Conservation (phyloP, 768 basidiomycete genomes). For the Mycena maculata region DNA sequence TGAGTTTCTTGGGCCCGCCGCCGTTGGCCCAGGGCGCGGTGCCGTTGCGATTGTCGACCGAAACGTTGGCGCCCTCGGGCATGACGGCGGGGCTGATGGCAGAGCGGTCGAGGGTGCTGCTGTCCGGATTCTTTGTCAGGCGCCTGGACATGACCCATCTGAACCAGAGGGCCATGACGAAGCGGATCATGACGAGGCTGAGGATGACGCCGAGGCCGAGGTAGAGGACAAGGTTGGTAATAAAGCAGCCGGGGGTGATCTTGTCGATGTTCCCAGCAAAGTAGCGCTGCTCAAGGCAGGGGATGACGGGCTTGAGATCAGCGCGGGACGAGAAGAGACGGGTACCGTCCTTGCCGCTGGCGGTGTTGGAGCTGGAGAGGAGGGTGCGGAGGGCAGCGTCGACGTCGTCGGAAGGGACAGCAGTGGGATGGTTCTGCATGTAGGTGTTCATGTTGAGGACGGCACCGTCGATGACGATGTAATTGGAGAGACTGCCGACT, state of each 20-base stretch:
- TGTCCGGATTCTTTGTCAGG: constrained; percentile 82
- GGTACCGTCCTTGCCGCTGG: constrained; percentile 89
- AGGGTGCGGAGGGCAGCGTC: constrained; percentile 87
- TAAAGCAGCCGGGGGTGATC: constrained; percentile 94
- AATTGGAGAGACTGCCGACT: constrained; percentile 75
- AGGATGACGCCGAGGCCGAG: constrained; percentile 92
- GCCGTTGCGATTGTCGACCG: constrained; percentile 90
- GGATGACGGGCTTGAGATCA: constrained; percentile 73
- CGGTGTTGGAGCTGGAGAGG: constrained; percentile 57
- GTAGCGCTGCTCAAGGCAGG: constrained; percentile 88
- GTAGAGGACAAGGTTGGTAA: constrained; percentile 90
- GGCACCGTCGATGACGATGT: constrained; percentile 91
- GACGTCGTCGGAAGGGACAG: constrained; percentile 79
- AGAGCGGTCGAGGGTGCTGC: constrained; percentile 76
- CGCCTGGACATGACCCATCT: constrained; percentile 93
- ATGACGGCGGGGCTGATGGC: constrained; percentile 96
- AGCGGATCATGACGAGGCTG: constrained; percentile 89
- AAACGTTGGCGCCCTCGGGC: constrained; percentile 95
- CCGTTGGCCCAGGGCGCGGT: constrained; percentile 93
- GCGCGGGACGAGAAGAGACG: constrained; percentile 82
- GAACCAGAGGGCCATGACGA: constrained; percentile 96
- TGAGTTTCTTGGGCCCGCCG: constrained; percentile 56
- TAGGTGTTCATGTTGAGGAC: constrained; percentile 96
- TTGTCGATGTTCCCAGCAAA: constrained; percentile 97
- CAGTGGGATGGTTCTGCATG: constrained; percentile 73